Evolutionary conservation across 805 yeast genomes (phyloP), one percentile per base, ranked within the genome.

Genomic region (Candida adriatica): DNA sequence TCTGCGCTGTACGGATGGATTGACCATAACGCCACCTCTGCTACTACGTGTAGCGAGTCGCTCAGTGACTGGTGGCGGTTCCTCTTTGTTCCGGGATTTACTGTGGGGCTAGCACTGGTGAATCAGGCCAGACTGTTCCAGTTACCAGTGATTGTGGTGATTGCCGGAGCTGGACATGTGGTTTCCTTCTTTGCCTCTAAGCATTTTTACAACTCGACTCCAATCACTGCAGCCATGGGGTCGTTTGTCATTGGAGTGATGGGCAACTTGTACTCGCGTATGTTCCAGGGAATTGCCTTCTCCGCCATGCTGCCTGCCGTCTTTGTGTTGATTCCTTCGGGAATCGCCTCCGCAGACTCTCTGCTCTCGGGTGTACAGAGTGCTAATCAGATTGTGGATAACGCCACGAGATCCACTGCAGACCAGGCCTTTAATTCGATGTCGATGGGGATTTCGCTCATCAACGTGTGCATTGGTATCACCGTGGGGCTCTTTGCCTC

Each of bases 301-400:
- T 80, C 94, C 16, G 92, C 95, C 6, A 90, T 90, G 95, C 59
- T 90, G 34, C 97, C 97, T 0, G 97, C 90, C 0, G 86, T 90
- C 28, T 88, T 90, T 51, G 94, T 86, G 4, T 92, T 82, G 55
- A 96, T 90, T 27, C 97, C 97, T 4, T 78, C 90, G 1, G 96
- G 96, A 55, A 77, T 90, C 38, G 96, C 96, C 2, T 78, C 95
- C 0, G 92, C 87, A 47, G 82, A 92, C 21, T 73, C 94, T 4
- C 66, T 90, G 31, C 66, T 88, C 8, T 71, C 94, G 0, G 97
- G 97, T 35, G 68, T 90, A 11, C 60, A 64, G 19, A 69, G 74
- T 26, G 96, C 96, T 1, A 75, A 87, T 45, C 63, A 64, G 35
- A 70, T 88, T 32, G 76, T 72, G 6, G 62, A 70, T 22, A 51